phyloP scores from a whole-genome alignment of 1,139 yeast species.

The Diutina catenulata region DNA sequence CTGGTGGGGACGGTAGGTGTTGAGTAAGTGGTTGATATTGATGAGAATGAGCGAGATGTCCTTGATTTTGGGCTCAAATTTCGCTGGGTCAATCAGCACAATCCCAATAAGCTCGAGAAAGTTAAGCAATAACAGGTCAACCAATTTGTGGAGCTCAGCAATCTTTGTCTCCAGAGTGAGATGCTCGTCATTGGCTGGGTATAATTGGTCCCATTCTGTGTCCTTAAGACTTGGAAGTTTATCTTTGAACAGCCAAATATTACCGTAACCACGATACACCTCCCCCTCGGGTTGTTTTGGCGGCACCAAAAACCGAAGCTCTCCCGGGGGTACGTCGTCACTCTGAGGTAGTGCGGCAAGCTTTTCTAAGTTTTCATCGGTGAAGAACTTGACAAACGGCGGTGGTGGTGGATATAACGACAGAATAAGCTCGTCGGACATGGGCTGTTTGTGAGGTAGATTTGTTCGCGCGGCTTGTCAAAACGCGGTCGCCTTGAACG shows the following conservation, averaged over 20 bases:
- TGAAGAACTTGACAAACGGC: constrained; percentile 56
- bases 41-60: constrained; percentile 63
- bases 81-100: constrained; percentile 57
- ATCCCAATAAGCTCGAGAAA: constrained; percentile 67
- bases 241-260: constrained; percentile 69
- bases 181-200: constrained; percentile 33
- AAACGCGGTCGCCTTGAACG: no score
- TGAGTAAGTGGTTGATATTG: constrained; percentile 73
- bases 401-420: constrained; percentile 87
- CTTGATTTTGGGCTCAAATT: constrained; percentile 55
- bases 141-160: constrained; percentile 53
- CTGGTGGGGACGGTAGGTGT: constrained; percentile 84
- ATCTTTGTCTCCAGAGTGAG: constrained; percentile 44
- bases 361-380: constrained; percentile 42
- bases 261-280: constrained; percentile 71
- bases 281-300: constrained; percentile 51
- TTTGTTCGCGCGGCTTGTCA: no score
- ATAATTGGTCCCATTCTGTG: constrained; percentile 59
- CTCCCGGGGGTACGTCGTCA: constrained; percentile 15
- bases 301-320: constrained; percentile 46
- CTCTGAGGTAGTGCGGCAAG: constrained; percentile 15
- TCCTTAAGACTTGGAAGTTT: constrained; percentile 54
- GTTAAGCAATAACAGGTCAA: constrained; percentile 58
- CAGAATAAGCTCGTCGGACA: constrained; percentile 33
- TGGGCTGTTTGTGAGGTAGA: constrained; percentile 6